phyloP scores from a whole-genome alignment of 2,329 filamentous ascomycete species.

The Ilyonectria sp. region DNA sequence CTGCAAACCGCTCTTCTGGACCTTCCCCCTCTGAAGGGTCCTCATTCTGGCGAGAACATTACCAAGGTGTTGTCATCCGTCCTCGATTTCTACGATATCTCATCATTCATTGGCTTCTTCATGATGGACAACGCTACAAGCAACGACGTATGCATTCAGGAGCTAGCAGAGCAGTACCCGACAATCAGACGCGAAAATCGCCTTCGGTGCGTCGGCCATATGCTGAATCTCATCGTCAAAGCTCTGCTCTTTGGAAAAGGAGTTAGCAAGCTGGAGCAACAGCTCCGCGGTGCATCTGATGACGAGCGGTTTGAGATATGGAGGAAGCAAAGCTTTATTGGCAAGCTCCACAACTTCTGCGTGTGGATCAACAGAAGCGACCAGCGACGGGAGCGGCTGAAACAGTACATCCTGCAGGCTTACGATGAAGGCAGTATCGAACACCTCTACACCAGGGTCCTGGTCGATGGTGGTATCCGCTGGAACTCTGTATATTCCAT shows the following conservation, averaged over 20 bases:
- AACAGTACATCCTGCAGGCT: not conserved
- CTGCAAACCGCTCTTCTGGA: not conserved
- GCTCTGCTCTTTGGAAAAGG: not conserved
- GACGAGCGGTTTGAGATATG: constrained; percentile 1
- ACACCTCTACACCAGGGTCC: not conserved
- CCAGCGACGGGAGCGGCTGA: not conserved
- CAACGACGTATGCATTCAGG: not conserved
- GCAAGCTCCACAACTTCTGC: not conserved
- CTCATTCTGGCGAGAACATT: not conserved
- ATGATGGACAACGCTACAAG: too few relatives aligned
- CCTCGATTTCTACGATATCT: not conserved
- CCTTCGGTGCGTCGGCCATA: not conserved
- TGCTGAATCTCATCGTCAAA: not conserved
- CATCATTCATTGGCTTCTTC: not conserved
- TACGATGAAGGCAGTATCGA: not conserved
- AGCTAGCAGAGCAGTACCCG: not conserved
- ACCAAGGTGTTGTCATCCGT: not conserved
- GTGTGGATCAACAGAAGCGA: not conserved
- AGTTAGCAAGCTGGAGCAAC: not conserved
- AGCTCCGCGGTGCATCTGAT: not conserved
- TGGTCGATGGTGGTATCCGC: not conserved
- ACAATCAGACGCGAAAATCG: not conserved
- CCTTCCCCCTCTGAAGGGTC: not conserved
- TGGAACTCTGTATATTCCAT: constrained; percentile 1
- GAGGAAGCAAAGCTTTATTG: not conserved